Evolutionary conservation across 2,329 filamentous ascomycete genomes (phyloP).

Genomic region (Tricladium varicosporioides): DNA sequence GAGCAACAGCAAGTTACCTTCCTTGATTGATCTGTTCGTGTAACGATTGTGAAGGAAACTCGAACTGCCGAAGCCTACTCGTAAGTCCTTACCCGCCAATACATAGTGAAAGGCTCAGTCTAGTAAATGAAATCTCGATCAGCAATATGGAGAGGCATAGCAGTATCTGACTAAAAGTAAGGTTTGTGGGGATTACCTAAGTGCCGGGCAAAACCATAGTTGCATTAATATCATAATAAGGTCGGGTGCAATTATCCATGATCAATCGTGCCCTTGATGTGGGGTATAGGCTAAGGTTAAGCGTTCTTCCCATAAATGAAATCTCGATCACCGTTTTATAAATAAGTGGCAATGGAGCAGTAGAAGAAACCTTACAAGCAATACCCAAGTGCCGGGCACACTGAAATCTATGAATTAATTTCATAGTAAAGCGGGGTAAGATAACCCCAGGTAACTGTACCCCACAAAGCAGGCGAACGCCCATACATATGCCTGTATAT

Average conservation of each 20-base stretch:
- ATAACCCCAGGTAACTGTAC: not conserved
- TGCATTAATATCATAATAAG: slow-evolving; percentile 6
- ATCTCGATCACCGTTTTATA: not conserved
- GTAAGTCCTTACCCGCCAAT: not conserved
- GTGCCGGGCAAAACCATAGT: slow-evolving; percentile 9
- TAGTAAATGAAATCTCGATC: slow-evolving; percentile 1
- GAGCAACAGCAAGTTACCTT: not conserved
- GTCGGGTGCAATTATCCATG: slow-evolving; percentile 7
- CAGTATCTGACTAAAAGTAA: not conserved
- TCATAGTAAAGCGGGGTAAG: slow-evolving; percentile 2
- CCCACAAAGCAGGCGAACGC: not conserved
- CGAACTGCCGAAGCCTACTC: not conserved
- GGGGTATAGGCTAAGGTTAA: slow-evolving; percentile 5
- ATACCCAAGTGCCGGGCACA: slow-evolving; percentile 1
- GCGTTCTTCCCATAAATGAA: slow-evolving; percentile 1
- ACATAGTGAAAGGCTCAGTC: not conserved
- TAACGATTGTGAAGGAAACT: not conserved
- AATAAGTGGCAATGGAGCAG: not conserved
- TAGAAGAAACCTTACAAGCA: not conserved
- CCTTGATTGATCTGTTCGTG: not conserved
- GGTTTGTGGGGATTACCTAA: not conserved
- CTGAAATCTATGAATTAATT: slow-evolving; percentile 3
- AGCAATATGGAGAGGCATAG: not conserved
- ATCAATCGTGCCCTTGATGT: not conserved
- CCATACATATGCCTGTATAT: not conserved